Evolutionary conservation across 495 filamentous ascomycete genomes (phyloP), one percentile per base, ranked within the genome.

Genomic region (Achaetomiella virescens): DNA sequence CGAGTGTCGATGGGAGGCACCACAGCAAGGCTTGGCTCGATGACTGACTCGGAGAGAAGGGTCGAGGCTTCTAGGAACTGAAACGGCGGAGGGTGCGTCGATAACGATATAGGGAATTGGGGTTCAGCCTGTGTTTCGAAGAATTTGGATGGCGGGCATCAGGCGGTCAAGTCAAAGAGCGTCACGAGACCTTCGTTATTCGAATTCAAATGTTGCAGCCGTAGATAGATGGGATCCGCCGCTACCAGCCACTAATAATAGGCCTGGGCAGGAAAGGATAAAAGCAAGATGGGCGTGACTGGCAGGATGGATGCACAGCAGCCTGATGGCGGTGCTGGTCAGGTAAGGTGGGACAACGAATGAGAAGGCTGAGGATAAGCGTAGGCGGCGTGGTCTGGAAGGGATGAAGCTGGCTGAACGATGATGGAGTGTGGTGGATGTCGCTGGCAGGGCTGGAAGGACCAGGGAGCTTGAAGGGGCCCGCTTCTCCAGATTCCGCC

Each of bases 121-220:
- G 7, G 14, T 38, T 33, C 31, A 33, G 11, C 27, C 3, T 36
- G n/a, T 35, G 2, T 36, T 6, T 48, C 14, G 33, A 1, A 20
- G 12, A 43, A 10, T 20, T 6, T 43, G 6, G 47, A 29, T 43
- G 18, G 2, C 7, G 24, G 38, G 57, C 46, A 60, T 62, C 64
- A 67, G 54, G 46, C 50, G 62, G 66, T 55, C 61, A 59, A 64
- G 60, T 63, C 38, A 55, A 58, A 51, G 58, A 49, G 43, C 64
- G 62, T 62, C 66, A 69, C 66, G 66, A 67, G 65, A 58, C 56
- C 57, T 41, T 47, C 46, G 55, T 55, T 35, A 41, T 55, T 60
- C 49, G 54, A n/a, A 52, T 48, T 57, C 29, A 51, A 48, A 47
- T 48, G 58, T 2, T 33, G 40, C 25, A 3, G 40, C 52, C 20